Conservation (phyloP, 805 yeast genomes). For the Zygosaccharomyces rouxii region DNA sequence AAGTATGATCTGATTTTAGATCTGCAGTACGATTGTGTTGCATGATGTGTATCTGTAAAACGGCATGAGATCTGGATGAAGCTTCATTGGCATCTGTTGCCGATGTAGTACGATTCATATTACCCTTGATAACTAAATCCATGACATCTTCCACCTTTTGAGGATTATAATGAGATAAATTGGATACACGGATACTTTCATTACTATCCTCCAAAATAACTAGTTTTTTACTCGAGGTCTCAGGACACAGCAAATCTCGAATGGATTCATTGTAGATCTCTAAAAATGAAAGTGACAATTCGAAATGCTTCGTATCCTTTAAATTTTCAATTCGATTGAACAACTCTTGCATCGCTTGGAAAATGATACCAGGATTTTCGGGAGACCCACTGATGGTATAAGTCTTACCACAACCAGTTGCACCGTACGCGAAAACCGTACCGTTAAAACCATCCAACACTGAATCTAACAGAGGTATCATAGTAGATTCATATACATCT, state of each 20-base stretch:
- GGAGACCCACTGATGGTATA: conserved; percentile 80
- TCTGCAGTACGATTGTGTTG: conserved; percentile 56
- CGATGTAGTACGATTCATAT: conserved; percentile 70
- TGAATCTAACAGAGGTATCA: conserved; percentile 66
- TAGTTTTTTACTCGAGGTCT: conserved; percentile 42
- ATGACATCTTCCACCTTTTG: conserved; percentile 63
- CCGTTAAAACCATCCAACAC: conserved; percentile 84
- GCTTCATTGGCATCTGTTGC: conserved; percentile 90
- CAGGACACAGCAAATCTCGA: conserved; percentile 68
- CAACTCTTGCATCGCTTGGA: conserved; percentile 70
- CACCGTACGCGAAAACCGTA: conserved; percentile 93
- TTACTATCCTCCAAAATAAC: conserved; percentile 68
- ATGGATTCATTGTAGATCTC: conserved; percentile 92
- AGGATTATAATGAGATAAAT: conserved; percentile 62
- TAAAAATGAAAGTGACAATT: conserved; percentile 64
- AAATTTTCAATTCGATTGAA: conserved; percentile 56
- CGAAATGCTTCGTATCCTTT: conserved; percentile 51
- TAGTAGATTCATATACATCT: conserved; percentile 62
- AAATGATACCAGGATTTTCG: conserved; percentile 73
- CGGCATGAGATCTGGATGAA: conserved; percentile 92
- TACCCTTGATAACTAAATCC: conserved; percentile 71
- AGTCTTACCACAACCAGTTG: conserved; percentile 98
- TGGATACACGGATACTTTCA: conserved; percentile 60
- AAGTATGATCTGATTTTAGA: conserved; percentile 60
- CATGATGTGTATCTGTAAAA: conserved; percentile 70